Evolutionary conservation across 192 early-diverging fungal genomes (phyloP), one percentile per base, ranked within the genome.

Genomic region (Umbelopsis isabellina): DNA sequence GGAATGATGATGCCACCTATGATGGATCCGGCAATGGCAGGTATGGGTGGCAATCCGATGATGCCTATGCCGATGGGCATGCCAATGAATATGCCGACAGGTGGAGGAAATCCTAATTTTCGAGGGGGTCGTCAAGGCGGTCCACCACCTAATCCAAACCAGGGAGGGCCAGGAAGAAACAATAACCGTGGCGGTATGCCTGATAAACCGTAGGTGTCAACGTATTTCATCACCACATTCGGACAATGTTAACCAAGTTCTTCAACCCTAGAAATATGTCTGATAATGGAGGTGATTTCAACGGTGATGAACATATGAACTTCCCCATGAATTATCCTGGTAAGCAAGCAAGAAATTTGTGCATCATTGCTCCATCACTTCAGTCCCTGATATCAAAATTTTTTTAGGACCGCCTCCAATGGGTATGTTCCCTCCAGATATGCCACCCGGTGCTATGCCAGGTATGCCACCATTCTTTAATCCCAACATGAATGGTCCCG

Each of bases 1-100:
- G 70, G 69, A 10, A 77, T 76, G 72, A 85, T 82, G 80, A 76
- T 80, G 74, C 73, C 73, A 23, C 74, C 71, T 46, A 80, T 80
- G 79, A 82, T 82, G 80, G 68, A 74, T 16, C 66, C 55, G 58
- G 66, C 47, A 18, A 79, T 79, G 75, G 65, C 46, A 0, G 69
- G 72, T 22, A 78, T 81, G 79, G 72, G 76, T 18, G 27, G 27
- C 18, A 72, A 72, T 55, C 67, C 75, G 20, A 77, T 77, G 75
- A 78, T 78, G 76, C 68, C 68, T 1, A 25, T 78, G 15, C 76
- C 76, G 1, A 74, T 74, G 20, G 74, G 71, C 46, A 76, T 79
- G 49, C 58, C 77, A 2, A 79, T 66, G 55, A 66, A 67, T 3
- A 79, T 72, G 71, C 71, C 64, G 5, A 64, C 71, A 41, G 46